These are phyloP conservation scores for Nectriaceae sp. DNA, from an alignment of 2,329 filamentous ascomycete species.

Conservation along the genomic window DNA sequence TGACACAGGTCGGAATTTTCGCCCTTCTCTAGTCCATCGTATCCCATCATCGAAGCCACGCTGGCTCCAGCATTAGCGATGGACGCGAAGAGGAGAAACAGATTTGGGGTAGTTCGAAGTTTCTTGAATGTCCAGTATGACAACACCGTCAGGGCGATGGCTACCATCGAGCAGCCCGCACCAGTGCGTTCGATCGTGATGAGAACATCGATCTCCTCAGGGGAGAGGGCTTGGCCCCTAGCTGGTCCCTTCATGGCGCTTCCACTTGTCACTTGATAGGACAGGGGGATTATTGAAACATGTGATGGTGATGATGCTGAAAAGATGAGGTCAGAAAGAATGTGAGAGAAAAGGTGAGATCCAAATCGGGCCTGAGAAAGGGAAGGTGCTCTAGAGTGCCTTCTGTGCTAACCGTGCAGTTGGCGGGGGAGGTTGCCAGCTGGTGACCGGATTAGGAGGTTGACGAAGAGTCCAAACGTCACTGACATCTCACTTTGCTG, in stretches of 20 bases:
- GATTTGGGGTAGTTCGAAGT: conserved; percentile 58
- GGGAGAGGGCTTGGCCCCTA: conserved; percentile 27
- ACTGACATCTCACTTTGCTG: too few relatives aligned
- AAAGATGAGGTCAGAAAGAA: background rate
- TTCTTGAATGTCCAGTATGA: conserved; percentile 52
- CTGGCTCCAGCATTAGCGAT: conserved; percentile 54
- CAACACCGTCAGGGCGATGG: conserved; percentile 50
- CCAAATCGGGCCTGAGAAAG: background rate
- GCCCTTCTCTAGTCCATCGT: conserved; percentile 60
- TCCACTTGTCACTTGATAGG: background rate
- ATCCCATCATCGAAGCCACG: conserved; percentile 70
- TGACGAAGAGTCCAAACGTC: background rate
- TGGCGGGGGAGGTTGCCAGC: background rate
- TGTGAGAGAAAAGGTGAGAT: background rate
- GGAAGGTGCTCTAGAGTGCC: background rate
- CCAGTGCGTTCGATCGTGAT: conserved; percentile 55
- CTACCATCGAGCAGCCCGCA: conserved; percentile 54
- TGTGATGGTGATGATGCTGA: background rate
- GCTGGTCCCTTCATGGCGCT: conserved; percentile 19
- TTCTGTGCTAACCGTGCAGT: background rate
- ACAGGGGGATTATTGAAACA: background rate
- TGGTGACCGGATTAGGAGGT: background rate
- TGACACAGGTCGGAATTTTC: conserved; percentile 60
- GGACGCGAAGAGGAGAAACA: conserved; percentile 44
- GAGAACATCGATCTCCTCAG: conserved; percentile 44